Base-by-base conservation (phyloP, 169 alveolate genomes). In the Cryptosporidium tyzzeri region DNA sequence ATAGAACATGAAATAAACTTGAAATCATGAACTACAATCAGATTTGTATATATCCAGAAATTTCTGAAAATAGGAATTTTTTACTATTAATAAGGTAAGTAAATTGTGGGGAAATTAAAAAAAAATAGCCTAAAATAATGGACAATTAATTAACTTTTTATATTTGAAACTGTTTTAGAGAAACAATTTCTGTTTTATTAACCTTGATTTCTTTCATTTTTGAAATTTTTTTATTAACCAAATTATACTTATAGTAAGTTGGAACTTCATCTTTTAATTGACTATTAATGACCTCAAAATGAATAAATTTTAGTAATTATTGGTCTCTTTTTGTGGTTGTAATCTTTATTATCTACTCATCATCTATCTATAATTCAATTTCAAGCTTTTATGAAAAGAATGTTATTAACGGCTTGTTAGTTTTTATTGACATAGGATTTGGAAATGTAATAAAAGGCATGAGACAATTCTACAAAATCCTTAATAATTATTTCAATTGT, bases 191-290 rank as follows among this genome's bases (percentile, higher is more conserved):
- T 35, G 18, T 73, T 18, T 33, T 33, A 26, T 55, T 37, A 37
- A 58, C 86, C 7, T n/a, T 73, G 5, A 26, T 73, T 37, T 55
- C 51, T 73, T 53, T 73, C n/a, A 23, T 73, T 33, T 73, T 73
- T 35, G 86, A 73, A 21, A 73, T 73, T 53, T 53, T 51, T 35
- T 55, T 73, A 21, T 1, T 59, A 23, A 23, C 50, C 37, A 31
- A 51, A 21, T 58, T 37, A 53, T 73, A 73, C 39, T 18, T 51
- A 55, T 73, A 51, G 86, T 73, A 73, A 73, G 86, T 73, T 51
- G 16, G 21, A 35, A 26, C 5, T 26, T 37, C 3, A 45, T 18
- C n/a, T 6, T 45, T 3, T n/a, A 3, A 29, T 10, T 71, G 16
- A 44, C n/a, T 37, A 10, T 69, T 48, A 70, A 26, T 70, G 23